A percentile compares a stretch with the other conserved stretches of the same genome.
Conservation (phyloP, 108 stramenopile genomes). For the Nitzschia sp. region DNA sequence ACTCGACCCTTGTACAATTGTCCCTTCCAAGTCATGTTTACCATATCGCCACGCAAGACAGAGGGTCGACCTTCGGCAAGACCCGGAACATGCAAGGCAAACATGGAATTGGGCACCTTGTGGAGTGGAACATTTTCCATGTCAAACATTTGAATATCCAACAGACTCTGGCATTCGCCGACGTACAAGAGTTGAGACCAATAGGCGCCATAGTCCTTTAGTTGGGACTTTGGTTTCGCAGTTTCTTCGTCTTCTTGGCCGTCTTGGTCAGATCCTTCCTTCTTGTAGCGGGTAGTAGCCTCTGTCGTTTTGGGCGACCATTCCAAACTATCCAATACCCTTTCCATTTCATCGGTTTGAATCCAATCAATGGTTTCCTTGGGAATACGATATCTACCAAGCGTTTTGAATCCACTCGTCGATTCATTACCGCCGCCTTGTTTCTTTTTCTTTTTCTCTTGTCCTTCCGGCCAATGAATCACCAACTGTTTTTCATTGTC, state of each 20-base stretch:
- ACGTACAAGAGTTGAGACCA: slow-evolving; percentile 51
- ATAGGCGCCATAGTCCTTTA: slow-evolving; percentile 38
- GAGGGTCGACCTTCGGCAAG: slow-evolving; percentile 65
- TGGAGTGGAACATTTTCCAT: slow-evolving; percentile 40
- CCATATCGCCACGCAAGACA: slow-evolving; percentile 60
- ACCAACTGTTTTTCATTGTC: too few relatives aligned
- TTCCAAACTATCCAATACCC: neutral
- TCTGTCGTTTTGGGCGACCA: neutral
- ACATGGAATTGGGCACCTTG: slow-evolving; percentile 26
- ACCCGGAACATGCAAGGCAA: slow-evolving; percentile 48
- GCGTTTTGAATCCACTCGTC: neutral
- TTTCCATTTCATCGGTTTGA: neutral
- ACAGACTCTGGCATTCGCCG: slow-evolving; percentile 48
- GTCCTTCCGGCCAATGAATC: neutral
- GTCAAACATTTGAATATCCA: slow-evolving; percentile 53
- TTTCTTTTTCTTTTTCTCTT: neutral
- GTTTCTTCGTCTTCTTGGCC: neutral
- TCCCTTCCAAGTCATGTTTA: slow-evolving; percentile 33
- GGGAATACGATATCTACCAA: neutral
- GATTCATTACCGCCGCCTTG: neutral
- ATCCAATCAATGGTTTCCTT: neutral
- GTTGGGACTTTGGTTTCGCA: neutral
- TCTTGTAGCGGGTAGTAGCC: neutral
- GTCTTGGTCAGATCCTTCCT: neutral
- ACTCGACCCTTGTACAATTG: slow-evolving; percentile 47